Evolutionary conservation across 768 basidiomycete genomes (phyloP), one percentile per base, ranked within the genome.

Genomic region (Lactarius pseudohatsudake): DNA sequence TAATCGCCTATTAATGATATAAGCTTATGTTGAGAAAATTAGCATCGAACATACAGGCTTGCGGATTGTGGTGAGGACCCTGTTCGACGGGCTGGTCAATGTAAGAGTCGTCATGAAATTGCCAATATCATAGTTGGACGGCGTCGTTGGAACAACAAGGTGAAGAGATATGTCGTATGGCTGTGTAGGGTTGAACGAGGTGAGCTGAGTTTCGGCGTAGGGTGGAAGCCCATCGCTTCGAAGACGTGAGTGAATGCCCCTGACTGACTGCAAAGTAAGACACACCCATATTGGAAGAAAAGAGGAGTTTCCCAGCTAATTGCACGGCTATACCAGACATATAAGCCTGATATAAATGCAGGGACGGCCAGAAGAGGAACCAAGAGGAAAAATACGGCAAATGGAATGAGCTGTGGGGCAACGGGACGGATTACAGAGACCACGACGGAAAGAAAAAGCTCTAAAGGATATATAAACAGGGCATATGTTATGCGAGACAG

Each of bases 61-160:
- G 67, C 90, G 86, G 63, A 85, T 79, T 18, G 80, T 77, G 4
- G 78, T 76, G 30, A 94, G 76, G 7, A 90, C 89, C 71, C 81
- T 84, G 74, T 92, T 92, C 20, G 81, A 80, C 34, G 79, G 70
- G 0, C 87, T 86, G 3, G 78, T 79, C 32, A 94, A 76, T 1
- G 82, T 85, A 41, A 94, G 74, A 54, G 80, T 82, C 5, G 85
- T 79, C 92, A 94, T 94, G 76, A 94, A 94, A 75, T 94, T 94
- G 50, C 92, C 92, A 3, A 94, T 84, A 4, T 80, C 86, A 71
- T 84, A 79, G 76, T 92, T 94, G 26, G 86, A 75, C 65, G 87
- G 85, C 20, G 83, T 82, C 4, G 84, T 79, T 13, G 92, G 92
- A 8, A 94, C 79, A 34, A 78, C 75, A 18, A 94, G 78, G 61